Percentiles rank a stretch among this genome's conserved stretches.
phyloP scores from a whole-genome alignment of 1,139 yeast genomes.

The Saccharomyces pastorianus region DNA sequence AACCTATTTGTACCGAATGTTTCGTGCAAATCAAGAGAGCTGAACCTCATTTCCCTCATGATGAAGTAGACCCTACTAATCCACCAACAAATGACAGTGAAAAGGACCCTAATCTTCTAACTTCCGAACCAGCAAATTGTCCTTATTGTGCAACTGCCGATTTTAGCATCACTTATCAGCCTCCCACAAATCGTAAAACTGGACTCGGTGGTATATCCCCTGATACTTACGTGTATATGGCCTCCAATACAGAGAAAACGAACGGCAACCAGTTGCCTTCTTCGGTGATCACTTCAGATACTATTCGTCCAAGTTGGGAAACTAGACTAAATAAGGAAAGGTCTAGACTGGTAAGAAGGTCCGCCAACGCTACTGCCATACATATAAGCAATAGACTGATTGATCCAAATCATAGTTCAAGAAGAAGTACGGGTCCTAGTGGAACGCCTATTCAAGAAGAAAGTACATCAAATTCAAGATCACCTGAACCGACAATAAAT shows the following conservation, averaged over 20 bases:
- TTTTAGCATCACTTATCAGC: constrained; percentile 74
- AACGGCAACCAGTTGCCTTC: neutral
- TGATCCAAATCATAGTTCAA: constrained; percentile 31
- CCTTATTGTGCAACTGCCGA: constrained; percentile 88
- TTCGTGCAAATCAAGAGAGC: constrained; percentile 89
- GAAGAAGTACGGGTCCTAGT: constrained; percentile 18
- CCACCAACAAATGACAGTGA: constrained; percentile 31
- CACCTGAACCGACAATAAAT: constrained; percentile 24
- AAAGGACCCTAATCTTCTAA: constrained; percentile 51
- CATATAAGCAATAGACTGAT: constrained; percentile 66
- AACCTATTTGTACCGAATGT: constrained; percentile 92
- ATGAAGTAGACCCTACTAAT: constrained; percentile 37
- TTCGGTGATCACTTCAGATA: constrained; percentile 53
- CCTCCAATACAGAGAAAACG: neutral
- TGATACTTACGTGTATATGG: neutral
- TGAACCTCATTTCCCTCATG: constrained; percentile 92
- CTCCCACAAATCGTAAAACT: constrained; percentile 47
- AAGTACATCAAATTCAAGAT: constrained; percentile 4
- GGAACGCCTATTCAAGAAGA: constrained; percentile 13
- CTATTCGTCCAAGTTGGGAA: constrained; percentile 91
- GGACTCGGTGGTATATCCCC: constrained; percentile 38
- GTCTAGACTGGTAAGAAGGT: constrained; percentile 67
- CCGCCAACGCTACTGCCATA: constrained; percentile 91
- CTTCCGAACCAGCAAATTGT: constrained; percentile 83
- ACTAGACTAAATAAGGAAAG: constrained; percentile 61